These are phyloP conservation scores for Lonicera japonica DNA, from an alignment of 129 eudicot species.

Conservation along the genomic window DNA sequence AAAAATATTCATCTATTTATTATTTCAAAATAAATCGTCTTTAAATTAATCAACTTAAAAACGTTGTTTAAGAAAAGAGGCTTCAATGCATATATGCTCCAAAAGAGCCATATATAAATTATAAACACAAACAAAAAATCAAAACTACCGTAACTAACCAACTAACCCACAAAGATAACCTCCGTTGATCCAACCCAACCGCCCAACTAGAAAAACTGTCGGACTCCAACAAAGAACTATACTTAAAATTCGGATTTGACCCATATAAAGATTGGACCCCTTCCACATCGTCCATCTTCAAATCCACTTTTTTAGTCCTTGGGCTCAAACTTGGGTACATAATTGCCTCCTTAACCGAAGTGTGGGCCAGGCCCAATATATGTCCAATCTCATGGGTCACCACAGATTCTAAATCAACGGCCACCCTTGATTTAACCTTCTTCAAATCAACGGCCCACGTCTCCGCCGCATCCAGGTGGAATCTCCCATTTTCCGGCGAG, in stretches of 20 bases:
- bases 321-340: slow-evolving; percentile 94
- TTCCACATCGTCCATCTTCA: slow-evolving; percentile 59
- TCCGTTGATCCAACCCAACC: slow-evolving; percentile 8
- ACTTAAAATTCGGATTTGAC: slow-evolving; percentile 76
- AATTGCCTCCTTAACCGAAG: slow-evolving; percentile 59
- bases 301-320: slow-evolving; percentile 63
- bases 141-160: slow-evolving; percentile 16
- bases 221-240: slow-evolving; percentile 47
- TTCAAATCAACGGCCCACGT: slow-evolving; percentile 75
- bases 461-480: slow-evolving; percentile 69
- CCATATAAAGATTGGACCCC: slow-evolving; percentile 82
- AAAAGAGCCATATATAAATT: neutral
- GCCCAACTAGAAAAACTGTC: slow-evolving; percentile 34
- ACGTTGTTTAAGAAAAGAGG: too few species aligned
- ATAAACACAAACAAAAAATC: slow-evolving; percentile 6
- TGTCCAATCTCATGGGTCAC: slow-evolving; percentile 97
- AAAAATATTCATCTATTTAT: too few species aligned
- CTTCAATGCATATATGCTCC: too few species aligned
- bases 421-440: slow-evolving; percentile 33
- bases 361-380: slow-evolving; percentile 84
- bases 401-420: slow-evolving; percentile 86
- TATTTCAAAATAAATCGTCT: too few species aligned
- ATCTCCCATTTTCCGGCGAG: slow-evolving; percentile 82
- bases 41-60: too few species aligned
- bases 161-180: slow-evolving; percentile 23